Base-by-base conservation (phyloP, 2,329 filamentous ascomycete species). In the Pseudocercospora musae region DNA sequence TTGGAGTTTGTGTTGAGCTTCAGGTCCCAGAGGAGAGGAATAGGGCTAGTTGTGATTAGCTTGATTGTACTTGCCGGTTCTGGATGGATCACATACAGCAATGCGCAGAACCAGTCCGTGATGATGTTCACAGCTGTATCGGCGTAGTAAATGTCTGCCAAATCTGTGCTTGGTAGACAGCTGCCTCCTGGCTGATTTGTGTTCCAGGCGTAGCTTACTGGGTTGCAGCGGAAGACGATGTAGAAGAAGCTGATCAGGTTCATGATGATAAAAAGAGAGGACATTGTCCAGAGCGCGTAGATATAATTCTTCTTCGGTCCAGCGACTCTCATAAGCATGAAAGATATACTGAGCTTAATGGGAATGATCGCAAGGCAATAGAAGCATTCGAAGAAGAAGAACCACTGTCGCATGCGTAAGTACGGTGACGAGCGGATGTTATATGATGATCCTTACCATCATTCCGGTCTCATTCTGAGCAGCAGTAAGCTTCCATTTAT, bases 171-270 rank as follows among this genome's bases (percentile, higher is more conserved):
- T 1, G 70, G 65, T 23, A 73, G 60, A 58, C 74, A 77, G 1
- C 62, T 52, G 2, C 74, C 72, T 1, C 70, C 71, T 3, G 66
- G 66, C 23, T 68, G 67, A 10, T 60, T 65, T 1, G 69, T 70
- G 55, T 73, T 59, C 70, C 72, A 73, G 7, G 72, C 70, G 20
- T 68, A 70, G 59, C 74, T 63, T 60, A 76, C 71, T 2, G 75
- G 75, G 5, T 64, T 60, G 64, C 75, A 77, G 29, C 72, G 72
- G 64, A 76, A 75, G 48, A 76, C 72, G 64, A 77, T 76, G 65
- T 75, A 76, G 49, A 77, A 68, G 21, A 72, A 67, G 0, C 73
- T 69, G 27, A 71, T 72, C 4, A 75, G 20, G 58, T 98, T 76
- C 66, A 73, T 72, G 20, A 69, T 59, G 3, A 71, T 69, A 56